Evolutionary conservation across 306 rosid species (phyloP).

Genomic region (Mimosa pudica): DNA sequence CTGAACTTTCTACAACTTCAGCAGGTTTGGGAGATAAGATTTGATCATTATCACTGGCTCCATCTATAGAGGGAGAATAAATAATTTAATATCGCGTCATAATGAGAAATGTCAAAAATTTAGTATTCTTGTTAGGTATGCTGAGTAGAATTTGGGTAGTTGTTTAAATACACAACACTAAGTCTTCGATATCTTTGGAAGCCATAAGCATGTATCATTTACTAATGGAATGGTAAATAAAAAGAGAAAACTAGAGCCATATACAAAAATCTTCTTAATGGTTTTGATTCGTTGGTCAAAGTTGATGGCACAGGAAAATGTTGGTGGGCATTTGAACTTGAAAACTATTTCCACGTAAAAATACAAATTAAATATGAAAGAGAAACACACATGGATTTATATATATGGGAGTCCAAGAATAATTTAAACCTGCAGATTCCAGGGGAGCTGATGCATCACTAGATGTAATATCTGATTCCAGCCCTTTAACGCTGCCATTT

Average conservation of each 20-base stretch:
- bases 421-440: constrained; percentile 52
- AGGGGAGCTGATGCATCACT: constrained; percentile 39
- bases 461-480: constrained; percentile 43
- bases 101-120: not conserved
- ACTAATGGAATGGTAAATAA: not conserved
- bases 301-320: constrained; percentile 22
- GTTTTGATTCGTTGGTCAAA: constrained; percentile 26
- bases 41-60: constrained; percentile 33
- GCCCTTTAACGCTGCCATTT: constrained; percentile 44
- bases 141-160: not conserved
- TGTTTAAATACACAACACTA: constrained; percentile 28
- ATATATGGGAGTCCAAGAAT: constrained; percentile 22
- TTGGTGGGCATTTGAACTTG: constrained; percentile 5
- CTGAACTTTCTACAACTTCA: constrained; percentile 32
- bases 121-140: not conserved
- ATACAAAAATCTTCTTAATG: not conserved
- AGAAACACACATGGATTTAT: not conserved
- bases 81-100: constrained; percentile 21
- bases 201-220: constrained; percentile 11
- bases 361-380: not conserved
- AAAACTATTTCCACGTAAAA: constrained; percentile 4
- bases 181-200: constrained; percentile 22
- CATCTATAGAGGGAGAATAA: constrained; percentile 39
- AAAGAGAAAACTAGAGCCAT: constrained; percentile 18
- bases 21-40: constrained; percentile 33